Base-by-base conservation (phyloP, 2,329 filamentous ascomycete genomes). In the Stemphylium vesicarium region DNA sequence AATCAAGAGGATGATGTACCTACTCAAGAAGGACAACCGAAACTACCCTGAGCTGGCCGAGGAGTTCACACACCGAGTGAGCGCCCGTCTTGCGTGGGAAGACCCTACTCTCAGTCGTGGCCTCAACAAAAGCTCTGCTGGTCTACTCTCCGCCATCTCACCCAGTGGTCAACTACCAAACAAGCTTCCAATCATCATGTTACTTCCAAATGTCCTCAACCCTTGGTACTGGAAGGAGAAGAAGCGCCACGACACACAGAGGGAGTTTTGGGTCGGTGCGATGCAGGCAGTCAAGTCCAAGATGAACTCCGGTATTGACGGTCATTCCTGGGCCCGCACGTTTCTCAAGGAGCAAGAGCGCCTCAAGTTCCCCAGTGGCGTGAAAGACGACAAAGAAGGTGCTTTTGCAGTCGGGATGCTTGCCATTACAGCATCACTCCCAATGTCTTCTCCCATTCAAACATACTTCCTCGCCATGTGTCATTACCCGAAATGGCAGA, bases 401-500 rank as follows among this genome's bases (percentile, higher is more conserved):
- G 46, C 46, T 33, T 49, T 49, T 13, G 46, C 46, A 20, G 37
- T 49, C 3, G 46, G 46, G 9, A 49, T 49, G 46, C 46, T 49
- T 35, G 46, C 46, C 6, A 49, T 49, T 18, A 49, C 46, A 35
- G 37, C 46, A 49, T 49, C 46, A 8, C 29, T 49, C 6, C 46
- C 46, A 2, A 49, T 49, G 46, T 49, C 46, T 33, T 49, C 46
- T 12, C 46, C 46, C 16, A 49, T 49, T 12, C 46, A 49, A 31
- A 49, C 46, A 0, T 49, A 33, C 37, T 49, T 66, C 20, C 56
- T 65, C n/a, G 64, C 65, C 13, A 68, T 71, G 65, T 47, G 63
- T 11, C 51, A 61, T 3, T 78, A 84, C 59, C 82, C 83, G 0
- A 77, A 81, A 59, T 84, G 82, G 78, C 79, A 84, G 64, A 72